phyloP scores from a whole-genome alignment of 768 basidiomycete genomes.

The Pholiota molesta region DNA sequence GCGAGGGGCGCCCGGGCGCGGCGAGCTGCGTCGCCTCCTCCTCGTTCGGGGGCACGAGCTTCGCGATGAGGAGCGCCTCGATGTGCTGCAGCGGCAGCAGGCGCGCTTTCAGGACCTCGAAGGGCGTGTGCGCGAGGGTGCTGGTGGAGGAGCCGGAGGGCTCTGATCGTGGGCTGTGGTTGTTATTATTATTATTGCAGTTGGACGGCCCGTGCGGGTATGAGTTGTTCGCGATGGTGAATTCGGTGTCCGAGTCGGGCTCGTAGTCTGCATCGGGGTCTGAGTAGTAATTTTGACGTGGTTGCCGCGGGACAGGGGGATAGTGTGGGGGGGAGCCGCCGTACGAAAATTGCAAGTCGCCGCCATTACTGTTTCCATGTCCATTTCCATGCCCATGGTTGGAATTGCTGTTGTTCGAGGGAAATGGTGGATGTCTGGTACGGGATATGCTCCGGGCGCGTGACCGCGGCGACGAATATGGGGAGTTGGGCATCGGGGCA shows the following conservation, averaged over 20 bases:
- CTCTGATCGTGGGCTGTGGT: conserved; percentile 24
- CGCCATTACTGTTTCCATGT: conserved; percentile 21
- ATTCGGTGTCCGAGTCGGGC: conserved; percentile 26
- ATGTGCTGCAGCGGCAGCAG: conserved; percentile 70
- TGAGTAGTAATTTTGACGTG: conserved; percentile 21
- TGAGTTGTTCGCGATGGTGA: conserved; percentile 21
- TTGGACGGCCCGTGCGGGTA: conserved; percentile 17
- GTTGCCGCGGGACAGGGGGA: conserved; percentile 24
- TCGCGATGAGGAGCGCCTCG: conserved; percentile 69
- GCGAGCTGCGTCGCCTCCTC: conserved; percentile 52
- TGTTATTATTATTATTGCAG: conserved; percentile 10
- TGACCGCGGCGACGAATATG: conserved; percentile 38
- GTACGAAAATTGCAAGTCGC: conserved; percentile 28
- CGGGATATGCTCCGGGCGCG: conserved; percentile 39
- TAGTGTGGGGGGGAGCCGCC: conserved; percentile 24
- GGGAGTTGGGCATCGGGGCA: conserved; percentile 36
- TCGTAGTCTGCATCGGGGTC: conserved; percentile 26
- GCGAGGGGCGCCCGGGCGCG: conserved; percentile 26
- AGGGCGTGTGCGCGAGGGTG: conserved; percentile 30
- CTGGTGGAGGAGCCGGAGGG: conserved; percentile 25
- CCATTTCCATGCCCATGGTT: conserved; percentile 12
- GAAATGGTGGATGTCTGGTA: conserved; percentile 18
- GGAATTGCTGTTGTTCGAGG: conserved; percentile 17
- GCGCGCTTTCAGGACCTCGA: conserved; percentile 63
- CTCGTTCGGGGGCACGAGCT: conserved; percentile 69